Base-by-base conservation (phyloP, 257 asterid species). In the Ehretia macrophylla region DNA sequence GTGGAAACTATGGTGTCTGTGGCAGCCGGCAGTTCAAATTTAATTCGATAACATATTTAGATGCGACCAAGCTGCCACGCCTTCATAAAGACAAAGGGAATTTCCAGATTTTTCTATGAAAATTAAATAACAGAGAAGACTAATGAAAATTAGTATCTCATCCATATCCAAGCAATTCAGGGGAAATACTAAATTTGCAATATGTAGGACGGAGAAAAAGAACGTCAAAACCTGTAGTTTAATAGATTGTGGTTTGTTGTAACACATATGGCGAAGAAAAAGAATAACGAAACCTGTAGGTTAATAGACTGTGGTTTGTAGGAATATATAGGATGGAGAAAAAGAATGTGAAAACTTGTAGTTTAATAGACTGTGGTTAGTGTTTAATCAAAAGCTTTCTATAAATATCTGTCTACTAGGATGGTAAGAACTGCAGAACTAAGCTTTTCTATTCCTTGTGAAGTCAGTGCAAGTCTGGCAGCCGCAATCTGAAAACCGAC, bases 401-500 rank as follows among this genome's bases (percentile, higher is more conserved):
- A 52, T 14, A 11, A 37, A 27, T 1, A 27, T 27, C 35, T 1
- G 6, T 27, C 3, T 1, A 27, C 35, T 57, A 35, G 20, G 17
- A 35, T 21, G 32, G n/a, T 32, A 18, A n/a, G 39, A 16, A 27
- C 32, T 11, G 64, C 27, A 27, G 49, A 37, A 22, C 63, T 42
- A 76, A 56, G 76, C 59, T 53, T 67, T 70, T 22, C 69, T 77
- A 65, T 80, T 80, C 46, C 49, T 62, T 14, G 83, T 80, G 77
- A 80, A 80, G 62, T 80, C 86, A 5, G 69, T 51, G 75, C 86
- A 80, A 47, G 77, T 77, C 73, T 80, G 86, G 81, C 83, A 80
- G 71, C 55, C 22, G 77, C 83, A 80, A 50, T 77, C 86, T 0
- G 77, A 64, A 52, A 80, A 80, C 50, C 86, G 75, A 53, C 86